phyloP scores from a whole-genome alignment of 495 filamentous ascomycete species.

The Xylaria scruposa region DNA sequence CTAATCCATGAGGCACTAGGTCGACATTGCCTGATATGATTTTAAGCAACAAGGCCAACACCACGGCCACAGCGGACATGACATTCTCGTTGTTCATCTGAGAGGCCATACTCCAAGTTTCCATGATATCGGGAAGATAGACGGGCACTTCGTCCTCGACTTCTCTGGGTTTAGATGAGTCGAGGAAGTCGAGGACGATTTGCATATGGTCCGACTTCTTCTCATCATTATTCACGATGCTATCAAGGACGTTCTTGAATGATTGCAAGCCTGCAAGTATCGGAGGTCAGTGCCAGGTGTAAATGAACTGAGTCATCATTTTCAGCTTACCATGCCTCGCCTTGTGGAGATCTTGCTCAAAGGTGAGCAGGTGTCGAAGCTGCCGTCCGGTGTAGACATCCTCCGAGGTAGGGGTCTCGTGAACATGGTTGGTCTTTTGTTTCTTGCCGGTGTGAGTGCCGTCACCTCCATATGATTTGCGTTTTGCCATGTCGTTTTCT shows the following conservation, averaged over 20 bases:
- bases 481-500: slow-evolving; percentile 47
- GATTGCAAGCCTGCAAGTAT: slow-evolving; percentile 66
- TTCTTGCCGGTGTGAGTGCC: slow-evolving; percentile 38
- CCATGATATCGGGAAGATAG: slow-evolving; percentile 76
- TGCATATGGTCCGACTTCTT: slow-evolving; percentile 53
- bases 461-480: slow-evolving; percentile 44
- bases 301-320: background rate
- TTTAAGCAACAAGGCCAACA: slow-evolving; percentile 77
- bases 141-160: slow-evolving; percentile 59
- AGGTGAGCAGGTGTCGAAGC: slow-evolving; percentile 67
- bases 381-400: slow-evolving; percentile 66
- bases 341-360: slow-evolving; percentile 66
- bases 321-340: slow-evolving; percentile 67
- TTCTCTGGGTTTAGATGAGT: slow-evolving; percentile 64
- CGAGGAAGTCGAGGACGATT: slow-evolving; percentile 76
- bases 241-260: slow-evolving; percentile 78
- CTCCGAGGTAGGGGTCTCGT: slow-evolving; percentile 57
- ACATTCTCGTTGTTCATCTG: slow-evolving; percentile 76
- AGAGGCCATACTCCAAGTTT: slow-evolving; percentile 77
- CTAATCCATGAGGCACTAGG: slow-evolving; percentile 70
- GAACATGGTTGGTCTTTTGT: slow-evolving; percentile 45
- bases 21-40: slow-evolving; percentile 73
- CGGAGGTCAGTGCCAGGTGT: slow-evolving; percentile 25
- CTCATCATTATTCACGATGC: slow-evolving; percentile 63
- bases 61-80: slow-evolving; percentile 74